Conservation (phyloP, 768 basidiomycete genomes). For the Boletellus ananiceps region DNA sequence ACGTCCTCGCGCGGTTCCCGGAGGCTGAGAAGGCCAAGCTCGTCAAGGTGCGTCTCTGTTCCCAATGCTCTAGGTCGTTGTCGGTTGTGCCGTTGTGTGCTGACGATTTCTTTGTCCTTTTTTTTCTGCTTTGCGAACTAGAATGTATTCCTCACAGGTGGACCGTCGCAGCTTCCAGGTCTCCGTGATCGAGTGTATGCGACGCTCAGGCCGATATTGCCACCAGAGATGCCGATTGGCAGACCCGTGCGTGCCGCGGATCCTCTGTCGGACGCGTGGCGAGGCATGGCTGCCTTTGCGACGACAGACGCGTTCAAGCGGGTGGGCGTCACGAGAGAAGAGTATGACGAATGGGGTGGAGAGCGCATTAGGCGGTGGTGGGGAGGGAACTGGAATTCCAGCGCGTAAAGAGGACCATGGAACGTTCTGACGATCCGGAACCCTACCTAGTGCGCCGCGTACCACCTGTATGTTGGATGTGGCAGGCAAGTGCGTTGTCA, state of each 20-base stretch:
- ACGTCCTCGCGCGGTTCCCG: constrained; percentile 69
- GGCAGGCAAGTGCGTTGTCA: no score
- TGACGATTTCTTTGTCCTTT: neutral
- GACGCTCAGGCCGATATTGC: constrained; percentile 78
- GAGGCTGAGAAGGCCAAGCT: constrained; percentile 64
- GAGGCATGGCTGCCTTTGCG: constrained; percentile 82
- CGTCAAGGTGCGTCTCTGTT: constrained; percentile 52
- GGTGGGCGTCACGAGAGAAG: constrained; percentile 63
- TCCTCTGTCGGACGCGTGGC: constrained; percentile 78
- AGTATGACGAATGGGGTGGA: constrained; percentile 88
- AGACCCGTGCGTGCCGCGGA: constrained; percentile 59
- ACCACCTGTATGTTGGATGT: no score
- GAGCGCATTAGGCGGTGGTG: constrained; percentile 88
- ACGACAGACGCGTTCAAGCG: constrained; percentile 48
- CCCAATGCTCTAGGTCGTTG: no score
- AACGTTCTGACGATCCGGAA: no score
- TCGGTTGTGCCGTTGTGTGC: neutral
- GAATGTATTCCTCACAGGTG: constrained; percentile 90
- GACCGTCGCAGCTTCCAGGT: constrained; percentile 69
- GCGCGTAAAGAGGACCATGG: constrained; percentile 3
- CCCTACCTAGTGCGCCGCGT: no score
- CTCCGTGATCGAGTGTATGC: constrained; percentile 63
- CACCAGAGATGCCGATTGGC: constrained; percentile 68
- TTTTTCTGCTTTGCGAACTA: constrained; percentile 25
- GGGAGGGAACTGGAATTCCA: constrained; percentile 82